Evolutionary conservation across 192 early-diverging fungal genomes (phyloP).

Genomic region (Coemansia sp.): DNA sequence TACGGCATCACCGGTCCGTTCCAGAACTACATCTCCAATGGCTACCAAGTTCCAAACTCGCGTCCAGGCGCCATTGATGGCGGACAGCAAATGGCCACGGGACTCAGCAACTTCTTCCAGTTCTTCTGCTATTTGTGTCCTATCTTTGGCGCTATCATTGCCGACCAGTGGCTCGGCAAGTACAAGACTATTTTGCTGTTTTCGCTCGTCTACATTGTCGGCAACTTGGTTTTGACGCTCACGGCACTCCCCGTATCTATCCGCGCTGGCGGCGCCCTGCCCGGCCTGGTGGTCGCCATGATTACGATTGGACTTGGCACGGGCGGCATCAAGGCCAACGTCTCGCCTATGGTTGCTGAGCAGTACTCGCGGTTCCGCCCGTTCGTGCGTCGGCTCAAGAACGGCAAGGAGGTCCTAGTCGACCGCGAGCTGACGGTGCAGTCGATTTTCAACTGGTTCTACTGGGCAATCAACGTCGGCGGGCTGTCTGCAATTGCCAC

Average conservation of each 20-base stretch:
- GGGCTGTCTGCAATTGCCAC: slow-evolving; percentile 63
- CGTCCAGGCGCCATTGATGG: slow-evolving; percentile 58
- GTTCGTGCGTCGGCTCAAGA: slow-evolving; percentile 63
- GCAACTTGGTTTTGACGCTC: slow-evolving; percentile 63
- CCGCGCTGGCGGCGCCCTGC: slow-evolving; percentile 59
- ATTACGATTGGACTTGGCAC: slow-evolving; percentile 77
- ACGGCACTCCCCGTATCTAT: slow-evolving; percentile 68
- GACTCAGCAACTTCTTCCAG: slow-evolving; percentile 64
- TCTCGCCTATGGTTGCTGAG: slow-evolving; percentile 79
- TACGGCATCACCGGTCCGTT: slow-evolving; percentile 64
- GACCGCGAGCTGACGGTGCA: slow-evolving; percentile 73
- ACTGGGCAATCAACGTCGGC: slow-evolving; percentile 71
- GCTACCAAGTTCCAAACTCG: slow-evolving; percentile 47
- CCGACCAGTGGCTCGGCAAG: slow-evolving; percentile 77
- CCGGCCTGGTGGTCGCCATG: slow-evolving; percentile 70
- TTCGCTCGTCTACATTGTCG: slow-evolving; percentile 65
- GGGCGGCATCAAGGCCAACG: slow-evolving; percentile 81
- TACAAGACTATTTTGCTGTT: slow-evolving; percentile 75
- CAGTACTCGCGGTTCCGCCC: slow-evolving; percentile 62
- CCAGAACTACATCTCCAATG: slow-evolving; percentile 66
- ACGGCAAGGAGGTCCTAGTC: slow-evolving; percentile 64
- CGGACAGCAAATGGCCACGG: slow-evolving; percentile 62
- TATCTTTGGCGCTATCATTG: slow-evolving; percentile 65
- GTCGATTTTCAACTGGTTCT: slow-evolving; percentile 86
- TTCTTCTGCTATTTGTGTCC: slow-evolving; percentile 69